phyloP scores from a whole-genome alignment of 2,329 filamentous ascomycete species.

The Tolypocladium album region DNA sequence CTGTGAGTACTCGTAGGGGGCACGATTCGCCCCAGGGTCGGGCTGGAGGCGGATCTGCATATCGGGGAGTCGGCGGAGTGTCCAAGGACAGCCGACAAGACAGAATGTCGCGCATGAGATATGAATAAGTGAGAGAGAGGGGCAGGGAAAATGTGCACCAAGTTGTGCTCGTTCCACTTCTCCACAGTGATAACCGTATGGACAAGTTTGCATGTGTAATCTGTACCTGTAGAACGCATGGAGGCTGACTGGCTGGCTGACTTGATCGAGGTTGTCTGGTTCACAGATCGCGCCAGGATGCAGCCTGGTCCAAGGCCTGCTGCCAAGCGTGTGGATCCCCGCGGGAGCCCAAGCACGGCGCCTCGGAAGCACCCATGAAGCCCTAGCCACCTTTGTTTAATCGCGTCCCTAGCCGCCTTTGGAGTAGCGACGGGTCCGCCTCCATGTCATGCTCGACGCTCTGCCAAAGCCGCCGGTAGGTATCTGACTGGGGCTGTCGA shows the following conservation, averaged over 20 bases:
- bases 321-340: conserved; percentile 8
- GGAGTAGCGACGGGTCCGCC: not conserved
- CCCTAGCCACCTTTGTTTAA: conserved; percentile 3
- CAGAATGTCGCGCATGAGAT: conserved; percentile 1
- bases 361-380: conserved; percentile 12
- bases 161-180: conserved; percentile 2
- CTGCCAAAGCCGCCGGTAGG: not conserved
- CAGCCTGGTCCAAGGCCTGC: conserved; percentile 1
- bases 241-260: not conserved
- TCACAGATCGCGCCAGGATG: conserved; percentile 5
- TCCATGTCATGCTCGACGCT: not conserved
- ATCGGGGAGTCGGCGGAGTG: not conserved
- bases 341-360: conserved; percentile 12
- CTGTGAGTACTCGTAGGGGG: not conserved
- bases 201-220: not conserved
- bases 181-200: not conserved
- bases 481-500: not conserved
- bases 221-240: not conserved
- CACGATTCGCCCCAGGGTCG: conserved; percentile 1
- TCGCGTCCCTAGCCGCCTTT: conserved; percentile 1
- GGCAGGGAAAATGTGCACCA: not conserved
- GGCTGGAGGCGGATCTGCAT: conserved; percentile 1
- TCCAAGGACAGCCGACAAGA: not conserved
- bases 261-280: conserved; percentile 2
- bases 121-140: not conserved